Evolutionary conservation across 441 rosid species (phyloP).

Genomic region (Pelargonium myrrhifolium): DNA sequence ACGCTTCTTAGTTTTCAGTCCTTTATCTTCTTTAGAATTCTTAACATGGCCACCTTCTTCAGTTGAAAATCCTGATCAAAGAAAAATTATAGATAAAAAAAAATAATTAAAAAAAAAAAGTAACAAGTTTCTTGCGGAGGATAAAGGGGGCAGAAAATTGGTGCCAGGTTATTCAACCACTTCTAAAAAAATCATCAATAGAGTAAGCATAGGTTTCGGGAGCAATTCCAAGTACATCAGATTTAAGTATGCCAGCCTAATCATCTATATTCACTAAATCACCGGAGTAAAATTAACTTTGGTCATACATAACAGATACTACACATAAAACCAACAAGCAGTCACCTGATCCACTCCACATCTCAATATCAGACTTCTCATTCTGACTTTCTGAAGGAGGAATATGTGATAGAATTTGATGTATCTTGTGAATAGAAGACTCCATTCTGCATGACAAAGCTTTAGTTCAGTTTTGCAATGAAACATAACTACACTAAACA

Average conservation of each 20-base stretch:
- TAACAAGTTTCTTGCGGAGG: conserved; percentile 8
- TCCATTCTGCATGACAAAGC: conserved; percentile 41
- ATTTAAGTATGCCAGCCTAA: not conserved
- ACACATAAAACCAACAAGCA: conserved; percentile 11
- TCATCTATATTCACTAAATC: too few relatives aligned
- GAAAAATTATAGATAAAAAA: conserved; percentile 6
- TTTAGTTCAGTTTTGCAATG: not conserved
- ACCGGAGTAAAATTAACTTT: not conserved
- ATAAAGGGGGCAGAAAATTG: not conserved
- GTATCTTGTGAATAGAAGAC: conserved; percentile 39
- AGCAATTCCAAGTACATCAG: not conserved
- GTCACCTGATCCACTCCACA: conserved; percentile 87
- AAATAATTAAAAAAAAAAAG: too few relatives aligned
- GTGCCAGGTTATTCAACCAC: not conserved
- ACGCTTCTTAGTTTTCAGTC: conserved; percentile 33
- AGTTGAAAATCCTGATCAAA: conserved; percentile 22
- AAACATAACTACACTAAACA: not conserved
- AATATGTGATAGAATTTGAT: conserved; percentile 49
- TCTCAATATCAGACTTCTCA: conserved; percentile 42
- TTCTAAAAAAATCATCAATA: not conserved
- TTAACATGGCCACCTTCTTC: conserved; percentile 26
- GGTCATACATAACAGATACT: not conserved
- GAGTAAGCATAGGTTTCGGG: too few relatives aligned
- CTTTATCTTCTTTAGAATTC: conserved; percentile 29
- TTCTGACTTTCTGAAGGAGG: conserved; percentile 43